These are phyloP conservation scores for Raddia guianensis DNA, from an alignment of 176 grass and related monocot genomes.

Conservation along the genomic window DNA sequence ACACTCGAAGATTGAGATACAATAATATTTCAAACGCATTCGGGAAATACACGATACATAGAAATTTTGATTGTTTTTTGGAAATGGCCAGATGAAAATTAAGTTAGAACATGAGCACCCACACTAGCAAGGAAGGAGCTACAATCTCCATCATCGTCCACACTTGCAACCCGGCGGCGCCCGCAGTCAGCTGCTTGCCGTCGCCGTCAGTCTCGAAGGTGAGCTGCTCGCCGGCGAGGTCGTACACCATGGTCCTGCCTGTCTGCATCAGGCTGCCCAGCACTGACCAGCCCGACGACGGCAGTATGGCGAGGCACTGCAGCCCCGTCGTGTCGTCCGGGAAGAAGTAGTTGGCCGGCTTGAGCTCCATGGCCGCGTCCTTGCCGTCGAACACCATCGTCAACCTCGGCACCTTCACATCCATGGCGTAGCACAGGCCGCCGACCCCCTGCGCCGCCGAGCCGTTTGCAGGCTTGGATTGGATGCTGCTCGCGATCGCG, in stretches of 20 bases:
- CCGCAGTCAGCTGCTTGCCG: too few relatives aligned
- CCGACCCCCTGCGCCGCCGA: neutral
- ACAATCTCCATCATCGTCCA: too few relatives aligned
- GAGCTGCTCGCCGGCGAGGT: neutral
- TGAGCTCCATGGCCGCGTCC: neutral
- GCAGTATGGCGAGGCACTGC: conserved; percentile 36
- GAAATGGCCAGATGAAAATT: too few relatives aligned
- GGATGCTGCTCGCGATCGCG: neutral
- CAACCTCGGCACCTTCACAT: neutral
- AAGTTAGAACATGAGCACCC: too few relatives aligned
- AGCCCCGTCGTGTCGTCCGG: neutral
- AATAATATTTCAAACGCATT: too few relatives aligned
- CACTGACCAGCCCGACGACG: neutral
- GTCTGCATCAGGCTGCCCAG: conserved; percentile 39
- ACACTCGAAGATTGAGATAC: too few relatives aligned
- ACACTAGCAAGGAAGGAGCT: too few relatives aligned
- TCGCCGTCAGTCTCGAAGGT: too few relatives aligned
- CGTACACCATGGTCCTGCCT: conserved; percentile 35
- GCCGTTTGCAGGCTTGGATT: too few relatives aligned
- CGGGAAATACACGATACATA: too few relatives aligned
- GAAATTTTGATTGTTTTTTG: too few relatives aligned
- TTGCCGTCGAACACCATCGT: neutral
- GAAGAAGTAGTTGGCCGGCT: conserved; percentile 26
- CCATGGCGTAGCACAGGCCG: conserved; percentile 6
- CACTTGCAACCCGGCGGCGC: too few relatives aligned